phyloP scores from a whole-genome alignment of 2,329 filamentous ascomycete genomes.

The Diaporthe citriasiana region DNA sequence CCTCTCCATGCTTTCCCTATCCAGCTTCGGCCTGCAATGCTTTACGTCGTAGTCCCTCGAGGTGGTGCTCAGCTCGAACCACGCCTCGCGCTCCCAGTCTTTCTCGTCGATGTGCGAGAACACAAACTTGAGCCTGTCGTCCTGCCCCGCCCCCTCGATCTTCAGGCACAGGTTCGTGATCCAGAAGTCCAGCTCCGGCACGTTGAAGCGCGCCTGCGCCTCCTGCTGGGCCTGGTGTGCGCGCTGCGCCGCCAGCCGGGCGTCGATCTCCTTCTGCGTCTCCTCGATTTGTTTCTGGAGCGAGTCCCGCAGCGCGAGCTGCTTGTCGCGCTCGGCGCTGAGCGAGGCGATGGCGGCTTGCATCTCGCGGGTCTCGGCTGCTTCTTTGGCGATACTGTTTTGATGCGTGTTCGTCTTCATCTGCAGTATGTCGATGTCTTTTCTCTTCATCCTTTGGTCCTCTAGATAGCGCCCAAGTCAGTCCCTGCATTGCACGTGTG shows the following conservation, averaged over 20 bases:
- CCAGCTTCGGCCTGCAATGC: conserved; percentile 85
- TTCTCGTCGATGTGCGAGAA: conserved; percentile 89
- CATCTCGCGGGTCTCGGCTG: conserved; percentile 83
- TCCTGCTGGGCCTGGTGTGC: conserved; percentile 82
- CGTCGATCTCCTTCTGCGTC: conserved; percentile 78
- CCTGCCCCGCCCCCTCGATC: conserved; percentile 89
- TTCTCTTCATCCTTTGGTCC: conserved; percentile 90
- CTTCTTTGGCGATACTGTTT: conserved; percentile 82
- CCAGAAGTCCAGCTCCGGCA: conserved; percentile 96
- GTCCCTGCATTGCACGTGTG: conserved; percentile 1
- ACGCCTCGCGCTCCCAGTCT: conserved; percentile 90
- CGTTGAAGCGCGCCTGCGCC: conserved; percentile 87
- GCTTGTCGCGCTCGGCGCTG: conserved; percentile 71
- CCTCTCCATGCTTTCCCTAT: conserved; percentile 81
- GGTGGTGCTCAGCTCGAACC: conserved; percentile 90
- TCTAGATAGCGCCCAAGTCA: conserved; percentile 65
- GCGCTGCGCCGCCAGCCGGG: conserved; percentile 78
- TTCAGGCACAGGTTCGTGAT: conserved; percentile 88
- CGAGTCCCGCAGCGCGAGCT: conserved; percentile 68
- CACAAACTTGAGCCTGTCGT: conserved; percentile 90
- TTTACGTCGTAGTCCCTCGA: conserved; percentile 88
- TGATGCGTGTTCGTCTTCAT: conserved; percentile 79
- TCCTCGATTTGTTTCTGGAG: conserved; percentile 74
- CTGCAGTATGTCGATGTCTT: conserved; percentile 86
- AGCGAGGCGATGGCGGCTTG: conserved; percentile 72